Percentiles rank a stretch among this genome's conserved stretches.
Conservation (phyloP, 2,329 filamentous ascomycete genomes). For the Stachybotrys chartarum region DNA sequence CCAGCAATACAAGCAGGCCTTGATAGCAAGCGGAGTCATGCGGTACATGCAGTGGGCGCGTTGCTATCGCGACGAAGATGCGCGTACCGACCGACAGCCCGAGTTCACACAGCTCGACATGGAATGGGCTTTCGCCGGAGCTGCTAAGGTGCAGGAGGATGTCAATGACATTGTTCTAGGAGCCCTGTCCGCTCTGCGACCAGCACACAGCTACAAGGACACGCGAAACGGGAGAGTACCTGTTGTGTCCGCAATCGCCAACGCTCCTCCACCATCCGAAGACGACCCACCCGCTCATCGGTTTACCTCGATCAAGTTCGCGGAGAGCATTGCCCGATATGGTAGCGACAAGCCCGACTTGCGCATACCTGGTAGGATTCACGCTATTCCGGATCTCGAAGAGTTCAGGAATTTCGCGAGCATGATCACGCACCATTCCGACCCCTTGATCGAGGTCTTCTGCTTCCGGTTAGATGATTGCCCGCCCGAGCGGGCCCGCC, state of each 20-base stretch:
- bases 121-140: constrained; percentile 81
- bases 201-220: constrained; percentile 54
- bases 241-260: constrained; percentile 17
- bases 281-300: constrained; percentile 18
- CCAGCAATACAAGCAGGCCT: constrained; percentile 96
- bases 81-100: constrained; percentile 85
- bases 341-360: constrained; percentile 92
- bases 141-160: constrained; percentile 22
- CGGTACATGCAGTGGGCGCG: constrained; percentile 89
- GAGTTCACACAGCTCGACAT: constrained; percentile 94
- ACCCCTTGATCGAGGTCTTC: constrained; percentile 70
- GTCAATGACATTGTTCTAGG: constrained; percentile 26
- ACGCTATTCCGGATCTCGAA: constrained; percentile 52
- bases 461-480: constrained; percentile 53
- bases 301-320: constrained; percentile 27
- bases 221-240: constrained; percentile 33
- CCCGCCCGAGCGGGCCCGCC: constrained; percentile 43
- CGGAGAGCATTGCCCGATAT: constrained; percentile 62
- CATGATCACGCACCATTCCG: constrained; percentile 64
- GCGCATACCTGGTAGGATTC: constrained; percentile 61
- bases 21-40: constrained; percentile 82
- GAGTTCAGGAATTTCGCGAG: constrained; percentile 55
- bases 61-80: constrained; percentile 93
- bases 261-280: constrained; percentile 1
- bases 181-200: constrained; percentile 17